Evolutionary conservation across 2,329 filamentous ascomycete genomes (phyloP).

Genomic region (Lecanicillium sp.): DNA sequence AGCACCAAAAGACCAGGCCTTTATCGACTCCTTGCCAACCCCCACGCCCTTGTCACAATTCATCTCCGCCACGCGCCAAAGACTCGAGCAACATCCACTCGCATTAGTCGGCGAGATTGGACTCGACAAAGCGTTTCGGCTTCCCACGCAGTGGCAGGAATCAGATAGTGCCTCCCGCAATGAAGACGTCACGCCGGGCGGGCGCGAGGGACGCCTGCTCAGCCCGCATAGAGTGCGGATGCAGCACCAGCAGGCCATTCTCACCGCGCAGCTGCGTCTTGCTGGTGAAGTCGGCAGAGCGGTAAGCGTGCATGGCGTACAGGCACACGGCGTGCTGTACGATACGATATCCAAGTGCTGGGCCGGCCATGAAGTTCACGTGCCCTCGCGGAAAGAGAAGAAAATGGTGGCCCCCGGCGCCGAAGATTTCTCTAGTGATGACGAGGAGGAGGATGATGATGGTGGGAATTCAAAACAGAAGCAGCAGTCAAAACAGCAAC

Average conservation of each 20-base stretch:
- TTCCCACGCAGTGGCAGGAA: conserved; percentile 53
- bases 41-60: conserved; percentile 54
- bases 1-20: conserved; percentile 30
- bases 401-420: conserved; percentile 39
- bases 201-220: conserved; percentile 60
- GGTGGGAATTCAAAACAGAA: conserved; percentile 2
- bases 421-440: conserved; percentile 35
- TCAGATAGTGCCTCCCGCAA: conserved; percentile 18
- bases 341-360: conserved; percentile 58
- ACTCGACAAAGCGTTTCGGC: conserved; percentile 67
- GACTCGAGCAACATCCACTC: conserved; percentile 49
- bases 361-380: conserved; percentile 60
- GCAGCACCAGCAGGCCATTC: conserved; percentile 59
- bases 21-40: conserved; percentile 45
- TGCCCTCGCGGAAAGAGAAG: conserved; percentile 52
- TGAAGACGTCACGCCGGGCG: conserved; percentile 52
- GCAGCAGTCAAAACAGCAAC: conserved; percentile 10
- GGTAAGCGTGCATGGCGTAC: conserved; percentile 66
- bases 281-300: conserved; percentile 59
- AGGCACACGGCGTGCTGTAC: conserved; percentile 64
- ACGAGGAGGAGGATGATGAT: conserved; percentile 19
- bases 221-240: conserved; percentile 61
- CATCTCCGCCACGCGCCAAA: conserved; percentile 44
- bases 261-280: conserved; percentile 61
- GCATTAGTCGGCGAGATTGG: conserved; percentile 73